phyloP scores from a whole-genome alignment of 2,329 filamentous ascomycete species.

The Huntiella abstrusa region DNA sequence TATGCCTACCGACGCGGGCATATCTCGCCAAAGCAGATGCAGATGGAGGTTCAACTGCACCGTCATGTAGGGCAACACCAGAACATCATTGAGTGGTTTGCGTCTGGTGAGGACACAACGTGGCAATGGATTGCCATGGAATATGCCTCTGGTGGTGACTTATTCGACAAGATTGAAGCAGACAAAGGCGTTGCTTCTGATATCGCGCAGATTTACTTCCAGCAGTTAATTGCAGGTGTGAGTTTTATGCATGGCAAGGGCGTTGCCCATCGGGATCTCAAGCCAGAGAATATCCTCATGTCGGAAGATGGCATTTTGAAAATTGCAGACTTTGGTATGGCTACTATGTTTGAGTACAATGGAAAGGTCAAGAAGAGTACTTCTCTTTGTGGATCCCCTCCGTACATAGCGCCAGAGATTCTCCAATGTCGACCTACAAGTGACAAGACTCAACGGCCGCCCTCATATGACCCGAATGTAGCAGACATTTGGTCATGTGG shows the following conservation, averaged over 20 bases:
- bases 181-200: slow-evolving; percentile 89
- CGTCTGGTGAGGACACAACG: slow-evolving; percentile 61
- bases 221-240: slow-evolving; percentile 75
- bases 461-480: slow-evolving; percentile 51
- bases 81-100: slow-evolving; percentile 88
- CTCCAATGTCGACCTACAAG: slow-evolving; percentile 29
- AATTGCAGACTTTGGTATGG: slow-evolving; percentile 90
- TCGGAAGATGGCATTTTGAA: slow-evolving; percentile 74
- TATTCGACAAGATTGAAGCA: slow-evolving; percentile 98
- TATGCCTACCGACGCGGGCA: slow-evolving; percentile 81
- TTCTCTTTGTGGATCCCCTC: slow-evolving; percentile 86
- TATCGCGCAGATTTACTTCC: slow-evolving; percentile 91
- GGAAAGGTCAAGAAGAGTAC: slow-evolving; percentile 64
- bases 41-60: slow-evolving; percentile 82
- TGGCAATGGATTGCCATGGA: slow-evolving; percentile 99
- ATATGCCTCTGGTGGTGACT: slow-evolving; percentile 79
- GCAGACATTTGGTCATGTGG: slow-evolving; percentile 96
- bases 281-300: slow-evolving; percentile 88
- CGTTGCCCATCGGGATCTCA: slow-evolving; percentile 78
- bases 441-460: slow-evolving; percentile 26
- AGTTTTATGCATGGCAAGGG: slow-evolving; percentile 93
- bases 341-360: slow-evolving; percentile 81
- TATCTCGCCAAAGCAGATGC: slow-evolving; percentile 72
- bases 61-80: slow-evolving; percentile 72
- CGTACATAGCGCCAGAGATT: slow-evolving; percentile 94